Evolutionary conservation across 257 asterid genomes (phyloP).

Genomic region (Plantago elongata): DNA sequence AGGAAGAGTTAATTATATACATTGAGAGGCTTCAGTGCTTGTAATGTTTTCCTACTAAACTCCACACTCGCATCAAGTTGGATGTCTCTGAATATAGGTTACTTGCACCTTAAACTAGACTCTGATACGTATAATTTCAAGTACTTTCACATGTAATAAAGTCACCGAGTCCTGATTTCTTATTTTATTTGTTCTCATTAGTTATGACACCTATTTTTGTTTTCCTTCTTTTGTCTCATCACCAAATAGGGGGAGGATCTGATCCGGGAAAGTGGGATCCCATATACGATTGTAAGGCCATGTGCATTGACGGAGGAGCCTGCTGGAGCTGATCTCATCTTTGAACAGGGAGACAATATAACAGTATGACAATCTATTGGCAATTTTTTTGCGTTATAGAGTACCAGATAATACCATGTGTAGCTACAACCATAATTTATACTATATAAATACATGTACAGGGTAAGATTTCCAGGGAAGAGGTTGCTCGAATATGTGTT

Average conservation of each 20-base stretch:
- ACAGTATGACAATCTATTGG: slow-evolving; percentile 43
- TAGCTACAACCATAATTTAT: slow-evolving; percentile 8
- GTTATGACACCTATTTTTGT: slow-evolving; percentile 4
- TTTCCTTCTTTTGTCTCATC: slow-evolving; percentile 4
- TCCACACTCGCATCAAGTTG: too few species aligned
- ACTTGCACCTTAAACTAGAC: too few species aligned
- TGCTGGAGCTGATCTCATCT: slow-evolving; percentile 95
- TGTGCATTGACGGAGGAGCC: slow-evolving; percentile 99
- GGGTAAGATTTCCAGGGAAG: slow-evolving; percentile 94
- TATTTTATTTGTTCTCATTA: neutral
- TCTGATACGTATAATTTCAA: neutral
- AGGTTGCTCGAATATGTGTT: slow-evolving; percentile 80
- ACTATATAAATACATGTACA: slow-evolving; percentile 22
- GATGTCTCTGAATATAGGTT: too few species aligned
- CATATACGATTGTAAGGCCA: slow-evolving; percentile 85
- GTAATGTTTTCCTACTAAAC: too few species aligned
- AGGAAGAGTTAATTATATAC: neutral
- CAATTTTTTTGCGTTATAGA: neutral
- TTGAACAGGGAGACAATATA: slow-evolving; percentile 93
- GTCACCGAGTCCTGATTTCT: neutral
- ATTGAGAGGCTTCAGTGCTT: too few species aligned
- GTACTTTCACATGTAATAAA: neutral
- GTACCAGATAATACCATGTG: slow-evolving; percentile 1
- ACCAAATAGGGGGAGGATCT: slow-evolving; percentile 74
- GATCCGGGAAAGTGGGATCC: slow-evolving; percentile 84